A percentile compares a stretch with the other conserved stretches of the same genome.
These are phyloP conservation scores for Macaranga tanarius DNA, from an alignment of 441 rosid species.

Conservation along the genomic window DNA sequence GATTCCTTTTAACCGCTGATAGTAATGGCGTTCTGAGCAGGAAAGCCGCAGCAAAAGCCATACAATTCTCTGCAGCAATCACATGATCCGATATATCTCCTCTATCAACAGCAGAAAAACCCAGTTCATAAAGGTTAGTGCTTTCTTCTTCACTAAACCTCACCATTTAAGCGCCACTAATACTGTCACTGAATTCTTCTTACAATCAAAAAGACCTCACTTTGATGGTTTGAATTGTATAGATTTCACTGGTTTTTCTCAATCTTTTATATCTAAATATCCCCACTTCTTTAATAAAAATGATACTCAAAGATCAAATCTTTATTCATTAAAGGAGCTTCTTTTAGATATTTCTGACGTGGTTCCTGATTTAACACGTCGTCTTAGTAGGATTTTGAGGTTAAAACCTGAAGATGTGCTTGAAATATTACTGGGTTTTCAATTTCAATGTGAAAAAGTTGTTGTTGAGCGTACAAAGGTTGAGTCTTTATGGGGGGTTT, in stretches of 20 bases:
- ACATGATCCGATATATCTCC: slow-evolving; percentile 41
- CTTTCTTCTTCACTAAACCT: slow-evolving; percentile 20
- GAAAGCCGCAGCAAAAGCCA: too few relatives aligned
- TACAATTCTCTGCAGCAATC: slow-evolving; percentile 7
- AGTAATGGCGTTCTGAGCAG: too few relatives aligned
- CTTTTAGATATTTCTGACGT: slow-evolving; percentile 54
- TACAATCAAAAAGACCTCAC: slow-evolving; percentile 25
- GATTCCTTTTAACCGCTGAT: too few relatives aligned
- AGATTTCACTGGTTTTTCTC: slow-evolving; percentile 29
- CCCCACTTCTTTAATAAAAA: slow-evolving; percentile 23
- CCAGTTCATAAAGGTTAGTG: slow-evolving; percentile 28
- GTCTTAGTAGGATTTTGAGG: slow-evolving; percentile 41
- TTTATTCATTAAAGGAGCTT: slow-evolving; percentile 43
- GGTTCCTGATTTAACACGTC: slow-evolving; percentile 57
- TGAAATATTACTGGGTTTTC: slow-evolving; percentile 52
- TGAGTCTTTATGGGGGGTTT: slow-evolving; percentile 60
- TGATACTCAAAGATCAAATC: slow-evolving; percentile 21
- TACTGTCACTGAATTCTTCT: slow-evolving; percentile 14
- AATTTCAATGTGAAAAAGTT: slow-evolving; percentile 42
- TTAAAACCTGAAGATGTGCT: slow-evolving; percentile 63
- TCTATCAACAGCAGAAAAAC: slow-evolving; percentile 21
- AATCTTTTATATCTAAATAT: slow-evolving; percentile 30
- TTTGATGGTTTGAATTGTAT: slow-evolving; percentile 34
- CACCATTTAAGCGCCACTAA: slow-evolving; percentile 18
- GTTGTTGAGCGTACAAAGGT: slow-evolving; percentile 45